Evolutionary conservation across 306 rosid species (phyloP).

Genomic region (Lablab purpureus): DNA sequence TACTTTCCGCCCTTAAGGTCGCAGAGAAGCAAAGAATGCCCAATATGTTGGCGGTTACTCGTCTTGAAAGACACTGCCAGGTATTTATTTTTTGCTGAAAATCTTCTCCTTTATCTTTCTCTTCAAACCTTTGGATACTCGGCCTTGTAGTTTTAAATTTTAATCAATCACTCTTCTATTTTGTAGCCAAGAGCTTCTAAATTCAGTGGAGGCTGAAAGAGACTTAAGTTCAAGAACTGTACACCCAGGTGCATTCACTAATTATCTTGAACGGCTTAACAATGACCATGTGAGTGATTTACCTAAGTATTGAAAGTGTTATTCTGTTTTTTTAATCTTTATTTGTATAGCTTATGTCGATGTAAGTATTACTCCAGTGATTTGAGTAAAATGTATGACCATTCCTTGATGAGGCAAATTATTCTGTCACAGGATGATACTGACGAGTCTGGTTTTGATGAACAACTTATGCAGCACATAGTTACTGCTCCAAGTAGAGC

Average conservation of each 20-base stretch:
- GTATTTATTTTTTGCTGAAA: slow-evolving; percentile 47
- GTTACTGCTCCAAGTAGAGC: slow-evolving; percentile 63
- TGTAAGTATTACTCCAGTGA: not conserved
- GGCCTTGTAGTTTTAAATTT: not conserved
- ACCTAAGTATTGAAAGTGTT: not conserved
- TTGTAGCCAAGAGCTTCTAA: slow-evolving; percentile 74
- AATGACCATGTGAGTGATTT: slow-evolving; percentile 61
- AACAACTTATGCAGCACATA: slow-evolving; percentile 68
- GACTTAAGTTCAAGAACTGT: slow-evolving; percentile 49
- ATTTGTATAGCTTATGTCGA: not conserved
- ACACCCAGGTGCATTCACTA: slow-evolving; percentile 46
- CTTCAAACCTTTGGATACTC: not conserved
- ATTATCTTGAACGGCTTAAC: slow-evolving; percentile 47
- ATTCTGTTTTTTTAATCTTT: not conserved
- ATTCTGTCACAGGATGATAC: slow-evolving; percentile 62
- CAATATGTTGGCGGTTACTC: slow-evolving; percentile 74
- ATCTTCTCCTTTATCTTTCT: not conserved
- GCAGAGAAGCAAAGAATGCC: slow-evolving; percentile 77
- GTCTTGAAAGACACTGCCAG: slow-evolving; percentile 68
- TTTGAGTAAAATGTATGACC: not conserved
- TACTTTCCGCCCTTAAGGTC: slow-evolving; percentile 52
- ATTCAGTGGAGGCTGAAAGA: slow-evolving; percentile 66
- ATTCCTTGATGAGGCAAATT: slow-evolving; percentile 8
- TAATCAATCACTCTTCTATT: slow-evolving; percentile 13
- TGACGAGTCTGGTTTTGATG: slow-evolving; percentile 67